A percentile compares a stretch with the other conserved stretches of the same genome.
Conservation (phyloP, 2,329 filamentous ascomycete genomes). For the Triangularia setosa region DNA sequence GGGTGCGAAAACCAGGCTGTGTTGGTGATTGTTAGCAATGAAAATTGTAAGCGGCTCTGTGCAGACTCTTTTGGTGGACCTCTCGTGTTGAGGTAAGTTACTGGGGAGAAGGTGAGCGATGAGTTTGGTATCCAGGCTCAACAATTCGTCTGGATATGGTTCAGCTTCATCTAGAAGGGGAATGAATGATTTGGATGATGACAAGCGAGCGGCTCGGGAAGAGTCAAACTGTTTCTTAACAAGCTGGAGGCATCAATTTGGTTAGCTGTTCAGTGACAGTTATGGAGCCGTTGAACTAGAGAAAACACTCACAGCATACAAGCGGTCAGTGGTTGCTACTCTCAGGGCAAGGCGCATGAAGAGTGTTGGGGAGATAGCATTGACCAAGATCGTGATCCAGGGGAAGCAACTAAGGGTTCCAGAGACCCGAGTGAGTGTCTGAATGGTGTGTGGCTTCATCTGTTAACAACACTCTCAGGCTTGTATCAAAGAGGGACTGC, state of each 20-base stretch:
- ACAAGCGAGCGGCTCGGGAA: not conserved
- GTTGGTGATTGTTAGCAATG: not conserved
- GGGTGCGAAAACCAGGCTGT: not conserved
- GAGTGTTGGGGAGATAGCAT: not conserved
- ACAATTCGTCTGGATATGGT: not conserved
- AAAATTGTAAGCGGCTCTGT: not conserved
- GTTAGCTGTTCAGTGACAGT: not conserved
- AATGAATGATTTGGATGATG: not conserved
- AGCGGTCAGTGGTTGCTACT: not conserved
- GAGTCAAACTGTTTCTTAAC: not conserved
- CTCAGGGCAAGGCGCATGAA: not conserved
- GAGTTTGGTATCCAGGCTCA: not conserved
- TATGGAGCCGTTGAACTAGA: no score
- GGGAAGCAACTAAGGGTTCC: not conserved
- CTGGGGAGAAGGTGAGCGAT: not conserved
- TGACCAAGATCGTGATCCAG: not conserved
- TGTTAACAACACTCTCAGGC: no score
- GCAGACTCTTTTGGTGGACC: not conserved
- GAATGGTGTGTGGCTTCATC: not conserved
- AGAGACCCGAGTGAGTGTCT: not conserved
- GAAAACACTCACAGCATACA: not conserved
- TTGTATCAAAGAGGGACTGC: no score
- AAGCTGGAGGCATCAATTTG: not conserved
- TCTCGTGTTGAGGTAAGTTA: not conserved
- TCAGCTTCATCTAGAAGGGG: not conserved